Evolutionary conservation across 768 basidiomycete genomes (phyloP).

Genomic region (Russula olivacea): DNA sequence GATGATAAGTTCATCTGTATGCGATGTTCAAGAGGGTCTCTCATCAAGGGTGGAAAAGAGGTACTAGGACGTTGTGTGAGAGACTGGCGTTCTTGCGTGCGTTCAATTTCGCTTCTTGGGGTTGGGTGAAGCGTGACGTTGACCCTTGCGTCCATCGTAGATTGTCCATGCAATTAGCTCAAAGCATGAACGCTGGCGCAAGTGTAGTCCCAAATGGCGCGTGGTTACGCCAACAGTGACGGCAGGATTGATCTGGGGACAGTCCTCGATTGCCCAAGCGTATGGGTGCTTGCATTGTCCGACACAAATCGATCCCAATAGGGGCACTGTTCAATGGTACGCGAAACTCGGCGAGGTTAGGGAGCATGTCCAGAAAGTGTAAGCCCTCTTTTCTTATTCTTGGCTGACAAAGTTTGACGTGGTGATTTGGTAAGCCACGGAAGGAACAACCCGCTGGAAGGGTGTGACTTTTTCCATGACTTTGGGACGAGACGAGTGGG

Average conservation of each 20-base stretch:
- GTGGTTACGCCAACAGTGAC: background rate
- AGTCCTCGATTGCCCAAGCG: background rate
- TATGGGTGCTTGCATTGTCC: conserved; percentile 12
- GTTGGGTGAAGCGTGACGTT: background rate
- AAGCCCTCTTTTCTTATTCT: background rate
- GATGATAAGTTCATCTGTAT: conserved; percentile 13
- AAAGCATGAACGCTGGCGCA: conserved; percentile 1
- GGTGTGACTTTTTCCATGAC: conserved; percentile 7
- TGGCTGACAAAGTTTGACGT: background rate
- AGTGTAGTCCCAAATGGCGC: background rate
- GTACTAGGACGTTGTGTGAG: conserved; percentile 5
- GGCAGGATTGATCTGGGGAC: background rate
- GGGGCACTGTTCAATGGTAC: conserved; percentile 5
- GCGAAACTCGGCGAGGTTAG: background rate
- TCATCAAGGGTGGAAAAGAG: conserved; percentile 2
- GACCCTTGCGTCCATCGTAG: background rate
- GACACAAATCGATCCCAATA: background rate
- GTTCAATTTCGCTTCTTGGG: background rate
- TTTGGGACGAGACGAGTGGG: background rate
- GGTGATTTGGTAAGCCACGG: background rate
- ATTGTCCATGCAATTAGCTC: background rate
- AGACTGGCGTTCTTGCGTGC: conserved; percentile 20
- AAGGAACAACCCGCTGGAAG: conserved; percentile 4
- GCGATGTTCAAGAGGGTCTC: background rate
- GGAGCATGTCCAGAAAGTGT: background rate